These are phyloP conservation scores for Neoboletus magnificus DNA, from an alignment of 768 basidiomycete genomes.

Conservation along the genomic window DNA sequence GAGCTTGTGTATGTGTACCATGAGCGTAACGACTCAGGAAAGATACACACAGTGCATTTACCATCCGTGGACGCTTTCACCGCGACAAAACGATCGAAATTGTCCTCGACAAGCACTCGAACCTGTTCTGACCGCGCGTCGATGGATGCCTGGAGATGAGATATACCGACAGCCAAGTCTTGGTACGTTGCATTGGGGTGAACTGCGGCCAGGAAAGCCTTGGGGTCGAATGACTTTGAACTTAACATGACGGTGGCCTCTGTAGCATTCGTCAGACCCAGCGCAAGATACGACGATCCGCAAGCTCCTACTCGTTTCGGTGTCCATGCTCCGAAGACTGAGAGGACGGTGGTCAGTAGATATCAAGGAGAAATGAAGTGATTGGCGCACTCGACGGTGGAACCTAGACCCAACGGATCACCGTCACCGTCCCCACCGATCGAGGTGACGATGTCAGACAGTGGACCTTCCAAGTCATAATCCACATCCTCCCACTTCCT, in stretches of 20 bases:
- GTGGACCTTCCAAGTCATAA: constrained; percentile 75
- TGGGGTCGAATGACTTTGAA: constrained; percentile 96
- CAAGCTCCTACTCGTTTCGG: constrained; percentile 61
- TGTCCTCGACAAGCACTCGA: constrained; percentile 91
- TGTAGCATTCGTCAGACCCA: constrained; percentile 28
- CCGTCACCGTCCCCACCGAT: constrained; percentile 57
- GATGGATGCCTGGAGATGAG: constrained; percentile 70
- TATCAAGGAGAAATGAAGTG: not conserved
- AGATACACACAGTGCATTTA: constrained; percentile 33
- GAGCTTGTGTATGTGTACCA: constrained; percentile 43
- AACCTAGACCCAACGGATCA: constrained; percentile 79
- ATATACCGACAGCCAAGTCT: constrained; percentile 78
- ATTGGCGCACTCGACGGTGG: constrained; percentile 49
- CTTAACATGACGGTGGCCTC: constrained; percentile 81
- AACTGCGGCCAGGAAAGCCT: constrained; percentile 83
- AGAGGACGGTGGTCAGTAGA: not conserved
- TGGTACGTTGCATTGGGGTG: constrained; percentile 96
- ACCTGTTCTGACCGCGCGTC: constrained; percentile 94
- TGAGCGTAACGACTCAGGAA: not conserved
- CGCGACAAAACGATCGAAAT: constrained; percentile 96
- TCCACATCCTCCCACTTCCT: constrained; percentile 92
- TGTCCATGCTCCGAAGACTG: constrained; percentile 66
- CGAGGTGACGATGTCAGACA: constrained; percentile 66
- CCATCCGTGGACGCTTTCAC: constrained; percentile 98
- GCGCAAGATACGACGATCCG: constrained; percentile 7